These are phyloP conservation scores for Annulohypoxylon nitens DNA, from an alignment of 495 filamentous ascomycete species.

Conservation along the genomic window DNA sequence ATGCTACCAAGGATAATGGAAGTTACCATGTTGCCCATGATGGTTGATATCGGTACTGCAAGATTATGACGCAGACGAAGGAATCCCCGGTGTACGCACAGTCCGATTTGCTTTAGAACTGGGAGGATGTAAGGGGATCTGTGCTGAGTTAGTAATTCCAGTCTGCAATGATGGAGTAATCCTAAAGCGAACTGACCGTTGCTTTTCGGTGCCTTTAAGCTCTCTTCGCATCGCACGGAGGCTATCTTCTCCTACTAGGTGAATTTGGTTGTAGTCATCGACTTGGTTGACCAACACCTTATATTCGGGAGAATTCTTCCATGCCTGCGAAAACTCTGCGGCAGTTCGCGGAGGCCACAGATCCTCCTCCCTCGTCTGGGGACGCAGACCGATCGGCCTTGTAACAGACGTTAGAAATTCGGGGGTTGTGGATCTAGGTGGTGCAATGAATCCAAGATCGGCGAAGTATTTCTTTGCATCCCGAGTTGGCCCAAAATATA, in stretches of 20 bases:
- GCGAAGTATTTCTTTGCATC: constrained; percentile 69
- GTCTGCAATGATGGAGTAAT: background rate
- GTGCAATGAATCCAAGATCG: constrained; percentile 62
- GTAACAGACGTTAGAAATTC: constrained; percentile 85
- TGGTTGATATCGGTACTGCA: background rate
- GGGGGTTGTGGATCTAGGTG: constrained; percentile 69
- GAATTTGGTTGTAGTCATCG: background rate
- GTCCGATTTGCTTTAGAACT: background rate
- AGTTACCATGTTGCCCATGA: background rate
- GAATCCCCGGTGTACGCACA: background rate
- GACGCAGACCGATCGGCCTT: constrained; percentile 42
- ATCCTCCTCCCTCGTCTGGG: no score
- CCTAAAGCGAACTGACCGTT: background rate
- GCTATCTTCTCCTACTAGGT: background rate
- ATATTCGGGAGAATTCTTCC: background rate
- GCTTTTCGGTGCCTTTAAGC: background rate
- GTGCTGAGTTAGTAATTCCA: background rate
- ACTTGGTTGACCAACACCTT: background rate
- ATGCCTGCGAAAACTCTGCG: background rate
- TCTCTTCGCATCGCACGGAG: background rate
- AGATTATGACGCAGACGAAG: background rate
- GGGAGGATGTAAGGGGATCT: background rate
- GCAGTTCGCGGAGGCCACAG: background rate
- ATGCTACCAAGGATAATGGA: background rate
- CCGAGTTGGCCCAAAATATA: constrained; percentile 71